Evolutionary conservation across 495 filamentous ascomycete genomes (phyloP), one percentile per base, ranked within the genome.

Genomic region (Melanomma pulvis-pyrius): DNA sequence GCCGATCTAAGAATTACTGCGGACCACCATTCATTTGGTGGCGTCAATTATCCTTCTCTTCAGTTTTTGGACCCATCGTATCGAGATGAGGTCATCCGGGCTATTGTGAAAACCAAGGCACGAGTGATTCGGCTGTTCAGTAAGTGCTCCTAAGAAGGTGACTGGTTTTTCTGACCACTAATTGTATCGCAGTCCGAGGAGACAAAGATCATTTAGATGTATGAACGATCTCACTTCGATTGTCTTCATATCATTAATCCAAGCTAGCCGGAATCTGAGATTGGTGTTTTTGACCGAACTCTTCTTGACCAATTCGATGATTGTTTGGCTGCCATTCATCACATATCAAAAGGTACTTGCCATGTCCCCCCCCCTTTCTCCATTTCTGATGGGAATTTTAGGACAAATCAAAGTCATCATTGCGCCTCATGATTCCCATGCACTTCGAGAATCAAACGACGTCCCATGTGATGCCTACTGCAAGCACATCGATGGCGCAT

Each of bases 321-420:
- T 36, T 61, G 52, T 8, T 28, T 72, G 17, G 65, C 69, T 29
- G 65, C 65, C 8, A 69, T 72, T 22, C 61, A 72, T 36, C 55
- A 41, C 17, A 57, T 72, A 12, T 64, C 65, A 4, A 72, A 69
- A 34, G 69, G 69, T 69, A 44, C 30, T 34, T 63, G 26, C 19
- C 15, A n/a, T 12, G 39, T 44, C 2, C 1, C 5, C 46, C 17
- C 13, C 19, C 1, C 0, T 26, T 22, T 19, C 52, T 22, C 19
- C 11, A 21, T 32, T 34, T 19, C 44, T 65, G 29, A 60, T 17
- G 28, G 21, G 7, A 19, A 9, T 22, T 17, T 21, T 54, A 72
- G 69, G 69, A 17, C 55, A 61, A 51, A 34, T 63, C 50, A 72
- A 72, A 57, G 69, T 72, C 56, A 69, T 72, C 21, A 68, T 72